phyloP scores from a whole-genome alignment of 805 yeast genomes.

The Pichia cabralensis region DNA sequence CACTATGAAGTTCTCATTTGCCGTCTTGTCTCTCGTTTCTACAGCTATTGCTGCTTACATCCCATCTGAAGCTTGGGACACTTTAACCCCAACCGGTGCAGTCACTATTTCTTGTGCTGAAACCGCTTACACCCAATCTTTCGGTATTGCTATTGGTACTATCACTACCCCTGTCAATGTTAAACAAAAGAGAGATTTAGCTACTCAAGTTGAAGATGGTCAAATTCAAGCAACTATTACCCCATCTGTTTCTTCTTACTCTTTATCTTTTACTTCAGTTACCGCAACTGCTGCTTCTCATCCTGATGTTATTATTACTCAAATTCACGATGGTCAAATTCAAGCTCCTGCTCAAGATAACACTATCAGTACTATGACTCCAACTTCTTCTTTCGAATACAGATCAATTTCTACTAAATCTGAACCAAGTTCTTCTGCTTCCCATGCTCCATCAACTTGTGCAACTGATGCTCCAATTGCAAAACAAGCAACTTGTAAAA shows the following conservation, averaged over 20 bases:
- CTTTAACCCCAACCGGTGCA: constrained; percentile 52
- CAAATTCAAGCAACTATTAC: constrained; percentile 25
- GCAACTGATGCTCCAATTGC: constrained; percentile 20
- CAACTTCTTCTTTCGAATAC: constrained; percentile 25
- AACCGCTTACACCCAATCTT: constrained; percentile 45
- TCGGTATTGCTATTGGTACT: constrained; percentile 64
- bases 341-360: constrained; percentile 32
- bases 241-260: constrained; percentile 24
- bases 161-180: constrained; percentile 30
- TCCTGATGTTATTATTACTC: constrained; percentile 10
- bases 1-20: constrained; percentile 10
- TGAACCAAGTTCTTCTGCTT: constrained; percentile 12
- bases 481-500: constrained; percentile 25
- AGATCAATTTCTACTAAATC: constrained; percentile 9
- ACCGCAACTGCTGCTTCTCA: constrained; percentile 23
- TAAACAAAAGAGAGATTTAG: constrained; percentile 21
- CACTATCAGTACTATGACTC: constrained; percentile 30
- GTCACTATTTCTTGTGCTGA: constrained; percentile 37
- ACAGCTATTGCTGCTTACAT: constrained; percentile 50
- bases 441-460: constrained; percentile 13
- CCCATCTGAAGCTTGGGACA: constrained; percentile 61
- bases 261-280: constrained; percentile 24
- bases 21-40: constrained; percentile 35
- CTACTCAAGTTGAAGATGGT: constrained; percentile 40
- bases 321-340: constrained; percentile 34